Percentiles rank a stretch among this genome's conserved stretches.
Evolutionary conservation across 208 protist species (phyloP).

Genomic region (Crithidia expoeki): DNA sequence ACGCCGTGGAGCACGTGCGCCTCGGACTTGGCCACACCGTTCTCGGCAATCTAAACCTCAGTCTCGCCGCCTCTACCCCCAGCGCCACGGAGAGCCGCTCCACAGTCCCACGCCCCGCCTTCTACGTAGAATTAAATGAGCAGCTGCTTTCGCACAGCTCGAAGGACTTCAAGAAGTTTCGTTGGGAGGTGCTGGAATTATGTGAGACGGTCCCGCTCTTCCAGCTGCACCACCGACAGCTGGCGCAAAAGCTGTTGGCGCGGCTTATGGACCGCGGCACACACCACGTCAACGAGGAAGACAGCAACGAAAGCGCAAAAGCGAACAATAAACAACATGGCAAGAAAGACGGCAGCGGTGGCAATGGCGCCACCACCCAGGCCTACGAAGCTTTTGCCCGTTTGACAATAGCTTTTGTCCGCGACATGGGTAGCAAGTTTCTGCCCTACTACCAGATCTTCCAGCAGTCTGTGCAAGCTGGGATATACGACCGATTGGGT

Average conservation of each 20-base stretch:
- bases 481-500: slow-evolving; percentile 74
- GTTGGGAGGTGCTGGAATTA: slow-evolving; percentile 74
- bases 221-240: slow-evolving; percentile 66
- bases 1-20: slow-evolving; percentile 89
- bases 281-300: slow-evolving; percentile 15
- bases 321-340: slow-evolving; percentile 7
- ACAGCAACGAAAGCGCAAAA: neutral
- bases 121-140: slow-evolving; percentile 85
- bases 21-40: slow-evolving; percentile 85
- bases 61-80: slow-evolving; percentile 45
- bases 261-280: slow-evolving; percentile 58
- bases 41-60: slow-evolving; percentile 76
- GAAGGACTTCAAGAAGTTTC: slow-evolving; percentile 87
- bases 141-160: slow-evolving; percentile 79
- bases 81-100: slow-evolving; percentile 16
- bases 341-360: slow-evolving; percentile 8
- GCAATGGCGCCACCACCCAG: slow-evolving; percentile 39
- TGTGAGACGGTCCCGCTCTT: slow-evolving; percentile 78
- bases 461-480: slow-evolving; percentile 76
- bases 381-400: slow-evolving; percentile 84
- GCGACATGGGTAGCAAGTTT: slow-evolving; percentile 76
- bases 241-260: slow-evolving; percentile 76
- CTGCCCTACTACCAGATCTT: slow-evolving; percentile 87
- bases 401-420: slow-evolving; percentile 84
- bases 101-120: slow-evolving; percentile 43